Base-by-base conservation (phyloP, 192 early-diverging fungal species). In the Linnemannia elongata region DNA sequence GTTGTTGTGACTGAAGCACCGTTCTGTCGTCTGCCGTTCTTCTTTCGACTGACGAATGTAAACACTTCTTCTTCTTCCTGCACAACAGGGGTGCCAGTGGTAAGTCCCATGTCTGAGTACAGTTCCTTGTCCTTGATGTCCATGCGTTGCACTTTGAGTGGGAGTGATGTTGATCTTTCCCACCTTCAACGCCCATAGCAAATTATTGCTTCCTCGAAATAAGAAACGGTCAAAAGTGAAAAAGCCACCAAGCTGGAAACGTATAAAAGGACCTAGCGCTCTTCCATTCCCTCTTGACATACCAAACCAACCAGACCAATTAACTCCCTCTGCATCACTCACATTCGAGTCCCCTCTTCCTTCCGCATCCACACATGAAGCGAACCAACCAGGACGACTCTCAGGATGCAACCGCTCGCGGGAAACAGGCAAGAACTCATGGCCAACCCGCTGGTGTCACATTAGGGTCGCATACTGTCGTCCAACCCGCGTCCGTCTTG, bases 21-120 rank as follows among this genome's bases (percentile, higher is more conserved):
- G 24, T 71, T 49, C 69, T 57, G 74, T 52, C 54, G n/a, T 20
- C 69, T 52, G 13, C 47, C 55, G 24, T 80, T 85, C 41, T 55
- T 75, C 30, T 79, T 75, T 10, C 47, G 75, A 33, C 68, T 70
- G 33, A 85, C 83, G 68, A 80, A 80, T 1, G 74, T 75, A 57
- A 85, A 85, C 3, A 74, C 71, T n/a, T 85, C 83, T 36, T 85
- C 60, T 30, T 33, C 13, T 66, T 66, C 30, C 30, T 66, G 60
- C 10, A 33, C n/a, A 33, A 10, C 60, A 66, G 60, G 60, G 60
- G 27, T 33, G 30, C 13, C 60, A n/a, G 27, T 4, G 60, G 30
- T 33, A 13, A 13, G 12, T 66, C 12, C 30, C 60, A 33, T 66
- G 60, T 66, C 60, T 66, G 27, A 27, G 35, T 35, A 30, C 27